Evolutionary conservation across 73 alveolate species (phyloP).

Genomic region (Symbiodinium pilosum): DNA sequence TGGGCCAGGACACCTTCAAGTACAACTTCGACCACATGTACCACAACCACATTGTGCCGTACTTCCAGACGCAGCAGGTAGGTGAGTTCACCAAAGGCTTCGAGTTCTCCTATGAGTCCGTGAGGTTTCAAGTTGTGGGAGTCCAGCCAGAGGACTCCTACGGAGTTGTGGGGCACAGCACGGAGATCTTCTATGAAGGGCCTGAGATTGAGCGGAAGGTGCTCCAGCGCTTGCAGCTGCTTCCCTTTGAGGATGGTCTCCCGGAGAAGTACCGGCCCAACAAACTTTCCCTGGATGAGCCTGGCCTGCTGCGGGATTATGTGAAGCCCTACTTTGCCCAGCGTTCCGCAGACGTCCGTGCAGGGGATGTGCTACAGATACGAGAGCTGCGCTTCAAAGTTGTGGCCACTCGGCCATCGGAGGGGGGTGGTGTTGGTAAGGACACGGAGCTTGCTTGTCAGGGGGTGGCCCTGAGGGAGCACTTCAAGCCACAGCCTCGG

Average conservation of each 20-base stretch:
- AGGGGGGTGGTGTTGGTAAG: conserved; percentile 85
- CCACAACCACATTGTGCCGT: conserved; percentile 92
- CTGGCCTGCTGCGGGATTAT: conserved; percentile 57
- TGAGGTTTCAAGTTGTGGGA: conserved; percentile 77
- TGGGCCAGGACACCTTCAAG: conserved; percentile 94
- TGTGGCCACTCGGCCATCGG: conserved; percentile 59
- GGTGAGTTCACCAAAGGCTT: conserved; percentile 91
- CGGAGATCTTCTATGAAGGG: conserved; percentile 84
- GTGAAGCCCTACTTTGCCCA: conserved; percentile 87
- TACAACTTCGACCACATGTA: conserved; percentile 95
- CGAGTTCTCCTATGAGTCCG: conserved; percentile 52
- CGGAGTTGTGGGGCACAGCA: conserved; percentile 64
- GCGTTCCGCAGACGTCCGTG: conserved; percentile 49
- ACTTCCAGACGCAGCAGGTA: conserved; percentile 65
- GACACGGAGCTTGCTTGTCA: conserved; percentile 85
- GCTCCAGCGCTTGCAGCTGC: conserved; percentile 50
- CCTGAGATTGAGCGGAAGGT: conserved; percentile 93
- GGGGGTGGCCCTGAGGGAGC: conserved; percentile 81
- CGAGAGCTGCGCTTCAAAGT: conserved; percentile 52
- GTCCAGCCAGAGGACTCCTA: conserved; percentile 80
- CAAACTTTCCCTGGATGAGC: conserved; percentile 75
- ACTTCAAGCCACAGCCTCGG: conserved; percentile 57
- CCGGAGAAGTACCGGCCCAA: conserved; percentile 88
- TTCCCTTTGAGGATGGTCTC: conserved; percentile 68
- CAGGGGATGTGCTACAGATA: conserved; percentile 60